Base-by-base conservation (phyloP, 805 yeast species). In the Candida mattraensis region DNA sequence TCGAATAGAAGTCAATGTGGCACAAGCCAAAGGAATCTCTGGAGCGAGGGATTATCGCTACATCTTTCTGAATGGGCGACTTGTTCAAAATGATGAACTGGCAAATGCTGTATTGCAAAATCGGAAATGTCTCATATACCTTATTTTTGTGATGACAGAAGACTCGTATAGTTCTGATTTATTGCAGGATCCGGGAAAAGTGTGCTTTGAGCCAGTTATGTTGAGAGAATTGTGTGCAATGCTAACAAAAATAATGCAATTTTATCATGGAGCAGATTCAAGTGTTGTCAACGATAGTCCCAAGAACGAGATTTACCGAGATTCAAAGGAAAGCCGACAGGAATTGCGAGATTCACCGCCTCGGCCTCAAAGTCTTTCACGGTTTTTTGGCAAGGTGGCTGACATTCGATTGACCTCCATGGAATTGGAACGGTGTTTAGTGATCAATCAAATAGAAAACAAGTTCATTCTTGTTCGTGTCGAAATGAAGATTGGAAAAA, bases 371-470 rank as follows among this genome's bases (percentile, higher is more conserved):
- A 23, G 24, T 4, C 14, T 18, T 12, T 49, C 54, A 3, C 45
- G 34, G 11, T 53, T 42, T 30, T 53, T 53, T 45, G 25, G 24
- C 11, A 19, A 19, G 5, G 14, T 24, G 5, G 16, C 33, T 5
- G 21, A 34, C 3, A 20, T 53, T 8, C 33, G 44, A 14, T 29
- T 66, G 5, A 28, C 43, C 3, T 47, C 48, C 12, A 35, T 36
- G 1, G 53, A 57, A 18, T 35, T 68, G 8, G 22, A 27, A 1
- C 19, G 41, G 1, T 41, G 50, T 29, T 40, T 48, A 6, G 67
- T 78, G 0, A 62, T 82, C 5, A 65, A 71, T 4, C 95, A 86
- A 53, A 60, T 84, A 3, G 86, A 78, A 29, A 50, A 58, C 3
- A 83, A 81, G 51, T 85, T 85, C 50, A 76, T 87, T 7, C 60